Percentiles rank a stretch among this genome's conserved stretches.
phyloP scores from a whole-genome alignment of 192 early-diverging fungal species.

The Linnemannia zychae region DNA sequence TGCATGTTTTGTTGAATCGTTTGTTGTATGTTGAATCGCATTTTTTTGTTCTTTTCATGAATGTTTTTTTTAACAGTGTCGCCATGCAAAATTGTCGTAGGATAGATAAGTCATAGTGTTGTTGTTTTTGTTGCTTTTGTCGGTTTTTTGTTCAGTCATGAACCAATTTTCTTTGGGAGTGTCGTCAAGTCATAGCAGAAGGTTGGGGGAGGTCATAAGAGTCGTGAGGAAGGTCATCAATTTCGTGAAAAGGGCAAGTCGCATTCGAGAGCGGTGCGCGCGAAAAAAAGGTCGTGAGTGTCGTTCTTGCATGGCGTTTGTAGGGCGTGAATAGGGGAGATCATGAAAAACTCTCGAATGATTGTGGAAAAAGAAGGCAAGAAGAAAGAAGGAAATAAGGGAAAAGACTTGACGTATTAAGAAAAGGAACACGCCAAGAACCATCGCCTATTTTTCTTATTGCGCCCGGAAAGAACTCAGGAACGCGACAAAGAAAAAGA shows the following conservation, averaged over 20 bases:
- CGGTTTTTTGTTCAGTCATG: neutral
- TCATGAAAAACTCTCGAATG: constrained; percentile 10
- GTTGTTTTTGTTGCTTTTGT: neutral
- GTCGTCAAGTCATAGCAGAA: neutral
- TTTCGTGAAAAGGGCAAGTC: neutral
- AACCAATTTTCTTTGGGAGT: neutral
- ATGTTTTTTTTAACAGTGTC: neutral
- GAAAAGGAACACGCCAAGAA: neutral
- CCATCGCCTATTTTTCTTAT: neutral
- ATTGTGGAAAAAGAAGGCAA: neutral
- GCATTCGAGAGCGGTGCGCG: neutral
- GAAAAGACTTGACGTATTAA: neutral
- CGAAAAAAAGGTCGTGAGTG: neutral
- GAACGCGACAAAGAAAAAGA: neutral
- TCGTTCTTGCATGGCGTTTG: neutral
- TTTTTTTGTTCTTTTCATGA: constrained; percentile 4
- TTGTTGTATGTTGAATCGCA: neutral
- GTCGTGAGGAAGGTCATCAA: neutral
- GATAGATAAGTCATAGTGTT: neutral
- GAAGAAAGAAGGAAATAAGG: neutral
- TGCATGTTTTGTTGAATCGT: neutral
- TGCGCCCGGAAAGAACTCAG: neutral
- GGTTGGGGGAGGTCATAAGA: neutral
- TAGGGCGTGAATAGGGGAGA: neutral
- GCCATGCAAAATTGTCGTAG: constrained; percentile 1